Conservation (phyloP, 352 stramenopile genomes). For the Phytophthora crassamura region DNA sequence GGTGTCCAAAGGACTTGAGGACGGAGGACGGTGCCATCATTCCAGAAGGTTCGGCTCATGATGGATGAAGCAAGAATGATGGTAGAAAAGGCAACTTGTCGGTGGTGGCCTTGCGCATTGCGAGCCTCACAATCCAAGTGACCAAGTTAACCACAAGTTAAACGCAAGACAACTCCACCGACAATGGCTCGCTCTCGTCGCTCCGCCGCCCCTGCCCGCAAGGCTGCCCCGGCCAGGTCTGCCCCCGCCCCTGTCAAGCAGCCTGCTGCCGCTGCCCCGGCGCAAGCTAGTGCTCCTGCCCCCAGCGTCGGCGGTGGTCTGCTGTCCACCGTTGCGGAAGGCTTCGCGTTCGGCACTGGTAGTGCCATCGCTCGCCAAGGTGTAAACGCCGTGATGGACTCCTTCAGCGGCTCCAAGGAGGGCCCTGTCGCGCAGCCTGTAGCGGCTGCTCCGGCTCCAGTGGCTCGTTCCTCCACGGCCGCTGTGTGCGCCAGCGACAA, state of each 20-base stretch:
- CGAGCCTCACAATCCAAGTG: conserved; percentile 31
- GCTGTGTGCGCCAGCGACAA: conserved; percentile 66
- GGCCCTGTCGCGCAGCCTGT: conserved; percentile 36
- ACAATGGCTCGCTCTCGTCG: conserved; percentile 76
- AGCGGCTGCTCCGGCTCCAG: conserved; percentile 18
- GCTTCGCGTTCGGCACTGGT: conserved; percentile 97
- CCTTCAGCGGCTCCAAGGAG: conserved; percentile 65
- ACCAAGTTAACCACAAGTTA: conserved; percentile 23
- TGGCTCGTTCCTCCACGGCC: conserved; percentile 19
- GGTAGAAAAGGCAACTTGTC: conserved; percentile 38
- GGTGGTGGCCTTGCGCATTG: conserved; percentile 6
- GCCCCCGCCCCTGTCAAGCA: conserved; percentile 46
- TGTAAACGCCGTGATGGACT: conserved; percentile 70
- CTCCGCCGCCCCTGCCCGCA: conserved; percentile 56
- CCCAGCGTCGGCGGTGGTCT: conserved; percentile 93
- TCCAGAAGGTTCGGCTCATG: conserved; percentile 28
- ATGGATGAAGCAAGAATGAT: conserved; percentile 31
- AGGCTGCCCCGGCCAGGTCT: conserved; percentile 44
- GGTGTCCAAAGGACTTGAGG: background rate
- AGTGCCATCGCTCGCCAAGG: conserved; percentile 94
- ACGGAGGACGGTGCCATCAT: background rate
- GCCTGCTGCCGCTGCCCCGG: conserved; percentile 36
- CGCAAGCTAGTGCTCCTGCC: conserved; percentile 30
- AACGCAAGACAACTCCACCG: background rate
- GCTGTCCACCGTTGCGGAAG: conserved; percentile 94